phyloP scores from a whole-genome alignment of 352 stramenopile genomes.

The Globisporangium recalcitrans region DNA sequence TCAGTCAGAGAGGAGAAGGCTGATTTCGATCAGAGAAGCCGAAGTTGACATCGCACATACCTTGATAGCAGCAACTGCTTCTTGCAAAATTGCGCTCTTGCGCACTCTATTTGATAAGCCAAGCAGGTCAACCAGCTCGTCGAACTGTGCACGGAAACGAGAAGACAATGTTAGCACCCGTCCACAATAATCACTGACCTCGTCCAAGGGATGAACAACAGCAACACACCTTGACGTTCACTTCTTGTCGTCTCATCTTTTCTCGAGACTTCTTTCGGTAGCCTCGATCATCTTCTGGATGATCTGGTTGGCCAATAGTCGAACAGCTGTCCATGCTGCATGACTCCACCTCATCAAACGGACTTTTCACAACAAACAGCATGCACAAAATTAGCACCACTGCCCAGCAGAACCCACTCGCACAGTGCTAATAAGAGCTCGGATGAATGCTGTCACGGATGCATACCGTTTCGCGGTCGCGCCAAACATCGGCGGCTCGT shows the following conservation, averaged over 20 bases:
- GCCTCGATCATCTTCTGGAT: conserved; percentile 54
- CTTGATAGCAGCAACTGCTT: conserved; percentile 65
- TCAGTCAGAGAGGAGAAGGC: background rate
- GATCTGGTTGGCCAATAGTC: conserved; percentile 43
- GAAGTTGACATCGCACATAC: conserved; percentile 5
- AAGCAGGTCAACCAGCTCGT: conserved; percentile 60
- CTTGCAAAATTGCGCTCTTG: conserved; percentile 69
- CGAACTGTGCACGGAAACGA: conserved; percentile 36
- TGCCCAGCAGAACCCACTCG: too few relatives aligned
- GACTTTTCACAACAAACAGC: conserved; percentile 13
- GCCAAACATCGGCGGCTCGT: conserved; percentile 9
- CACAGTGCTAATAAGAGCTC: too few relatives aligned
- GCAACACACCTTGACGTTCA: conserved; percentile 64
- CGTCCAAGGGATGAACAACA: too few relatives aligned
- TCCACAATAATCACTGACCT: too few relatives aligned
- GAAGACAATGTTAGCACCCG: too few relatives aligned
- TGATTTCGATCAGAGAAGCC: too few relatives aligned
- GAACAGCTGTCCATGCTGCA: conserved; percentile 44
- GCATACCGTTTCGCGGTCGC: conserved; percentile 34
- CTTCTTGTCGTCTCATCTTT: conserved; percentile 74
- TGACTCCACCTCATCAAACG: conserved; percentile 35
- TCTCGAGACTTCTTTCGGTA: conserved; percentile 73
- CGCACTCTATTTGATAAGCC: conserved; percentile 70
- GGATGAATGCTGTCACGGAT: too few relatives aligned
- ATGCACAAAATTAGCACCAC: too few relatives aligned